phyloP scores from a whole-genome alignment of 2,329 filamentous ascomycete species.

The Myriosclerotinia scirpicola region DNA sequence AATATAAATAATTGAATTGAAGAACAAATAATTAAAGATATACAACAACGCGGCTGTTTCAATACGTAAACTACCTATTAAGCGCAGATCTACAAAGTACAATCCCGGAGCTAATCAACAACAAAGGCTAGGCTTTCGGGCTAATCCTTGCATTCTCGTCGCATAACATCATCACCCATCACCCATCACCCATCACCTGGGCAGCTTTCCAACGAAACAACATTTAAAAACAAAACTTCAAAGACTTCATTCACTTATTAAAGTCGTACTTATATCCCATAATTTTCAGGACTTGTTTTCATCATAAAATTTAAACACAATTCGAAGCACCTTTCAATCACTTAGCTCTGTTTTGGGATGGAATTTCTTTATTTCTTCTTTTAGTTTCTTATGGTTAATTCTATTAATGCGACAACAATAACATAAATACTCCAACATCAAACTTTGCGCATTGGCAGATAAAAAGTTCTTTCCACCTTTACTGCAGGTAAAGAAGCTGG shows the following conservation, averaged over 20 bases:
- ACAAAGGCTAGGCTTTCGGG: conserved; percentile 18
- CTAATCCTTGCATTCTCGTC: conserved; percentile 22
- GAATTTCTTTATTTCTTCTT: no score
- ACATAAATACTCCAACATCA: conserved; percentile 19
- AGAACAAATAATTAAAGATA: background rate
- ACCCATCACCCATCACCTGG: conserved; percentile 12
- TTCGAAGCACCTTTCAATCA: no score
- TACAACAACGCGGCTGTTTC: background rate
- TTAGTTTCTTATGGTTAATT: background rate
- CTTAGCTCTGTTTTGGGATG: no score
- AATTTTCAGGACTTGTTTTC: no score
- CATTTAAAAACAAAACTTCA: background rate
- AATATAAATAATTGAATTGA: background rate
- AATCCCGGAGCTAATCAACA: conserved; percentile 18
- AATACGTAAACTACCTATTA: background rate
- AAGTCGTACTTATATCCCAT: no score
- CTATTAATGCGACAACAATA: conserved; percentile 21
- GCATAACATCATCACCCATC: conserved; percentile 6
- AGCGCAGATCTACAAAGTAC: conserved; percentile 4
- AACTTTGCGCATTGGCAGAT: background rate
- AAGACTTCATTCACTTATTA: background rate
- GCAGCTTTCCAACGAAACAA: conserved; percentile 12
- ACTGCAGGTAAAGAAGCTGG: conserved; percentile 6
- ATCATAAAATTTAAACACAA: no score
- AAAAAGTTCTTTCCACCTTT: background rate